These are phyloP conservation scores for Biscogniauxia sp. DNA, from an alignment of 2,329 filamentous ascomycete genomes.

Conservation along the genomic window DNA sequence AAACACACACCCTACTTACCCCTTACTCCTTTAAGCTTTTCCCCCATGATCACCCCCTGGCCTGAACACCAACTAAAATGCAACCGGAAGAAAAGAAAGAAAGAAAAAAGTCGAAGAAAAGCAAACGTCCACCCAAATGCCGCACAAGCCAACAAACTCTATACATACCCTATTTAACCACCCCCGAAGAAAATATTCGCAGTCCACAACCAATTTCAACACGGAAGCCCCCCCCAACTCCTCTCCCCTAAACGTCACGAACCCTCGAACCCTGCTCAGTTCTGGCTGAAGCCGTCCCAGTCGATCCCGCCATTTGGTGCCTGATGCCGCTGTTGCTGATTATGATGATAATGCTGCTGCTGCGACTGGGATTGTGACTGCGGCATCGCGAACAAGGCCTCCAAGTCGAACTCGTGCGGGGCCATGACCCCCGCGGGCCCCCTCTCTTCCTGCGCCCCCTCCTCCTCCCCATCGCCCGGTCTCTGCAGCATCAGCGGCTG, in stretches of 20 bases:
- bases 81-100: not conserved
- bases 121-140: not conserved
- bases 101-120: not conserved
- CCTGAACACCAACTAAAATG: not conserved
- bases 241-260: not conserved
- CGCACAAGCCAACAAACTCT: too few species aligned
- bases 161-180: too few species aligned
- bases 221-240: not conserved
- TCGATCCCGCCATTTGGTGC: not conserved
- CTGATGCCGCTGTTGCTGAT: not conserved
- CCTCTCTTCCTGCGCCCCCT: too few species aligned
- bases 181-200: too few species aligned
- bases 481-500: not conserved
- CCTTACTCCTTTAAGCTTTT: not conserved
- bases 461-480: too few species aligned
- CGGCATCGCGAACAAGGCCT: not conserved
- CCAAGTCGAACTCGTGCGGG: not conserved
- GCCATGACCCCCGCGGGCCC: not conserved
- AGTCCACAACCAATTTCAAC: too few species aligned
- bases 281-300: not conserved
- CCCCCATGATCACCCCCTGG: not conserved
- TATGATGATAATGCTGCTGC: not conserved
- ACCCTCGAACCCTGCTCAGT: not conserved
- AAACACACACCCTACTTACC: not conserved
- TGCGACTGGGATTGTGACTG: not conserved